Conservation (phyloP, 139 green algal genomes). For the Coccomyxa sp. region DNA sequence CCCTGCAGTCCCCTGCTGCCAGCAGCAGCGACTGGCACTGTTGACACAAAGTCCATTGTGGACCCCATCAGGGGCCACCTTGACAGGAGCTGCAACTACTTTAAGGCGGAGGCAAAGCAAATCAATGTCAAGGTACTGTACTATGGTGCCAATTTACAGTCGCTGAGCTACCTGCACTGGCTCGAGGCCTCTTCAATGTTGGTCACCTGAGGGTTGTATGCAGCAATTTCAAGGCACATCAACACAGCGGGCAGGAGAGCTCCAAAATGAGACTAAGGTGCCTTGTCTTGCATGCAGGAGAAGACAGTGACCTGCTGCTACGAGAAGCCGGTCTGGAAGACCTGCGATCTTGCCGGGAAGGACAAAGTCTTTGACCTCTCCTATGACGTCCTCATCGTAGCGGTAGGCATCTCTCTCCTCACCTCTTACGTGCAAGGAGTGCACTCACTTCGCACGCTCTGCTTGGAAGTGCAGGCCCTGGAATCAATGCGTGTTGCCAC, state of each 20-base stretch:
- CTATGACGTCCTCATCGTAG: slow-evolving; percentile 63
- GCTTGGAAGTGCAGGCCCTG: not conserved
- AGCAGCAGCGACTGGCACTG: slow-evolving; percentile 22
- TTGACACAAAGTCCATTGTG: slow-evolving; percentile 25
- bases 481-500: not conserved
- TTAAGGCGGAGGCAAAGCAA: not conserved
- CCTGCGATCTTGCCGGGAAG: not conserved
- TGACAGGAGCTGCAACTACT: not conserved
- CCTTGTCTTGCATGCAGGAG: slow-evolving; percentile 48
- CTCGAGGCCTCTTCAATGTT: not conserved
- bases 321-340: slow-evolving; percentile 11
- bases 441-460: no score
- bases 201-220: not conserved
- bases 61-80: slow-evolving; percentile 30
- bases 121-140: not conserved
- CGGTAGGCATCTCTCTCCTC: slow-evolving; percentile 42
- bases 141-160: no score
- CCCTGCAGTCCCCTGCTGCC: not conserved
- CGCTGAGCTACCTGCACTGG: no score
- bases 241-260: no score
- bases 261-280: slow-evolving; percentile 78
- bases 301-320: slow-evolving; percentile 50
- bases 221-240: no score
- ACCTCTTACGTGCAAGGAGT: no score
- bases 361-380: slow-evolving; percentile 39